Conservation (phyloP, 768 basidiomycete species). For the Lactarius pseudohatsudake region DNA sequence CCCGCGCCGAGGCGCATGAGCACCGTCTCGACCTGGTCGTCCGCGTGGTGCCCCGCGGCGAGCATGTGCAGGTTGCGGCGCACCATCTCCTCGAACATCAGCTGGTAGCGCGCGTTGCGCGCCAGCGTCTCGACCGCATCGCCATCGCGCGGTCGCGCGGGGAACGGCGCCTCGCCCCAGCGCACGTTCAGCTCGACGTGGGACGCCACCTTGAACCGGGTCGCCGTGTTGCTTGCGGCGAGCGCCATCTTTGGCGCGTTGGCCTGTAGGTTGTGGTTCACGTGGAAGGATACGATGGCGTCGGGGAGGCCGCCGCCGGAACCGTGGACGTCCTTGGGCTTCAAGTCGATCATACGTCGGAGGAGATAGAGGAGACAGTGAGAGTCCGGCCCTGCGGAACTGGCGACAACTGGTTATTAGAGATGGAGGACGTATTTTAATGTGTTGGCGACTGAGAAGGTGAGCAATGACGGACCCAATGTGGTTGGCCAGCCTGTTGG, state of each 20-base stretch:
- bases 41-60: slow-evolving; percentile 74
- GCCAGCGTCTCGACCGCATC: slow-evolving; percentile 54
- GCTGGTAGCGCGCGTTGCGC: slow-evolving; percentile 56
- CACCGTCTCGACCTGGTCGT: slow-evolving; percentile 83
- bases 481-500: slow-evolving; percentile 48
- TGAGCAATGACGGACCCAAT: slow-evolving; percentile 41
- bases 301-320: slow-evolving; percentile 27
- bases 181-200: slow-evolving; percentile 50
- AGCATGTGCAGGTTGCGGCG: slow-evolving; percentile 41
- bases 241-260: slow-evolving; percentile 56
- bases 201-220: slow-evolving; percentile 40
- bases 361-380: slow-evolving; percentile 74
- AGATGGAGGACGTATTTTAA: neutral
- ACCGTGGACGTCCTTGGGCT: slow-evolving; percentile 26
- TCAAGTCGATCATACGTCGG: slow-evolving; percentile 32
- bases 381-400: slow-evolving; percentile 84
- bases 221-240: slow-evolving; percentile 46
- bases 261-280: slow-evolving; percentile 70
- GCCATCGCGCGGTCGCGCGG: slow-evolving; percentile 43
- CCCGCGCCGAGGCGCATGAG: slow-evolving; percentile 66
- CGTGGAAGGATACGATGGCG: slow-evolving; percentile 54
- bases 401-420: slow-evolving; percentile 57
- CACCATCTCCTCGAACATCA: slow-evolving; percentile 51
- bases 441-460: neutral
- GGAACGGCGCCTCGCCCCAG: slow-evolving; percentile 58